phyloP scores from a whole-genome alignment of 2,329 filamentous ascomycete species.

The Nothophaeocryptopus gaeumannii region DNA sequence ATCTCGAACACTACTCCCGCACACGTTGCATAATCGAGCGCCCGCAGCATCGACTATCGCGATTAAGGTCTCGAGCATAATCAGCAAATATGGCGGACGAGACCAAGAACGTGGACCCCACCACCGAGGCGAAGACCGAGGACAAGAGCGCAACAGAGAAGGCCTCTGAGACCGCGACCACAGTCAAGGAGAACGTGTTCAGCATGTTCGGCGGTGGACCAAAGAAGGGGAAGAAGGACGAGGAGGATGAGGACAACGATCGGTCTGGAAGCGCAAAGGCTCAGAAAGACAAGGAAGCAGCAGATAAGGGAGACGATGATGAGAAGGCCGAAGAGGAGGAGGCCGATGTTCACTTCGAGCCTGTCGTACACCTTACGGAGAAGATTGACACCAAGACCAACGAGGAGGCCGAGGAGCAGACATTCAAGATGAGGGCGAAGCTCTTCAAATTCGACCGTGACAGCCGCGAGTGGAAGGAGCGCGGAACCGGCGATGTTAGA shows the following conservation, averaged over 20 bases:
- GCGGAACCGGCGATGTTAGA: conserved; percentile 92
- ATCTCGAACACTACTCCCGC: too few species aligned
- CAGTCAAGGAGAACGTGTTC: conserved; percentile 67
- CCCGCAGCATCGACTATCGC: too few species aligned
- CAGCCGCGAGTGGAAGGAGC: conserved; percentile 96
- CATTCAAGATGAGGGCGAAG: conserved; percentile 99
- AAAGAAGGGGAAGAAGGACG: conserved; percentile 93
- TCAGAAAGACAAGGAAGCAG: conserved; percentile 62
- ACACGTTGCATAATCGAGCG: too few species aligned
- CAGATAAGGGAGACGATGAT: conserved; percentile 38
- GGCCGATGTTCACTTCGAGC: conserved; percentile 92
- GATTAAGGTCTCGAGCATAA: background rate
- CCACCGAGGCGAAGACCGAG: conserved; percentile 28
- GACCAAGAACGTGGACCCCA: conserved; percentile 29
- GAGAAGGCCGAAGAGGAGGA: conserved; percentile 56
- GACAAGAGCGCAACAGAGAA: conserved; percentile 39
- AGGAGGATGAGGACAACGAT: conserved; percentile 73
- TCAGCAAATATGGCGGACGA: conserved; percentile 31
- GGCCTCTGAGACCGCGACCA: conserved; percentile 37
- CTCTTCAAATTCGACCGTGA: conserved; percentile 97
- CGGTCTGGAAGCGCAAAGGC: conserved; percentile 75
- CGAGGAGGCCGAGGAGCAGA: conserved; percentile 95
- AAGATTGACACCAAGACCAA: conserved; percentile 97
- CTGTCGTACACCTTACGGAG: conserved; percentile 92
- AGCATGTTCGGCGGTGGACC: conserved; percentile 98